Base-by-base conservation (phyloP, 352 stramenopile species). In the Pythium sp. region DNA sequence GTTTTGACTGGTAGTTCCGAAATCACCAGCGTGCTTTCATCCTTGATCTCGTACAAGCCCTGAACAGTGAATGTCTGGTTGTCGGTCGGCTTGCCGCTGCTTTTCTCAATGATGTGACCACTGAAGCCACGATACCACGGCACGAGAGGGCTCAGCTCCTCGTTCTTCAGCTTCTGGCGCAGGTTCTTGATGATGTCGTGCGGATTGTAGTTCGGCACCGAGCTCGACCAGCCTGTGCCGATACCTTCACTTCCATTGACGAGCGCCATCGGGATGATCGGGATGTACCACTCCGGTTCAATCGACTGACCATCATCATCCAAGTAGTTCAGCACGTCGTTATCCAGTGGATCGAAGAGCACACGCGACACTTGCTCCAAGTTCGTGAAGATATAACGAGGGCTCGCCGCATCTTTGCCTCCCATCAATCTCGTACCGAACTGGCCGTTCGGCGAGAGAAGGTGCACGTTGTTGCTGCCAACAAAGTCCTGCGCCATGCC, bases 401-500 rank as follows among this genome's bases (percentile, higher is more conserved):
- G 72, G 34, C 86, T 97, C 43, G 94, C 92, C 0, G 92, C 79
- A 82, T 99, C 98, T 73, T 98, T 99, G 56, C 98, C 98, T 54
- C 98, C 97, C 72, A 97, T 92, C 24, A 99, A 78, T 54, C 98
- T 86, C 41, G 97, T 99, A 80, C 98, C 98, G 64, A 99, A 99
- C 76, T 99, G 97, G 67, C 98, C 98, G 49, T 92, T 96, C 4
- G 97, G 97, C 4, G 89, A 93, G 18, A 99, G 77, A 11, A 99
- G 81, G 65, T 98, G 96, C 11, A 99, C 84, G 76, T 99, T 99
- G 79, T 99, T 99, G 64, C 96, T 98, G 26, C 98, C 97, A 30
- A 99, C 95, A 78, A 98, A 99, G 76, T 99, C 93, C 75, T 99
- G 98, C 0, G 97, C 97, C 97, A 99, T 99, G 63, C 95, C 96